Base-by-base conservation (phyloP, 352 stramenopile genomes). In the Aphanomyces astaci region DNA sequence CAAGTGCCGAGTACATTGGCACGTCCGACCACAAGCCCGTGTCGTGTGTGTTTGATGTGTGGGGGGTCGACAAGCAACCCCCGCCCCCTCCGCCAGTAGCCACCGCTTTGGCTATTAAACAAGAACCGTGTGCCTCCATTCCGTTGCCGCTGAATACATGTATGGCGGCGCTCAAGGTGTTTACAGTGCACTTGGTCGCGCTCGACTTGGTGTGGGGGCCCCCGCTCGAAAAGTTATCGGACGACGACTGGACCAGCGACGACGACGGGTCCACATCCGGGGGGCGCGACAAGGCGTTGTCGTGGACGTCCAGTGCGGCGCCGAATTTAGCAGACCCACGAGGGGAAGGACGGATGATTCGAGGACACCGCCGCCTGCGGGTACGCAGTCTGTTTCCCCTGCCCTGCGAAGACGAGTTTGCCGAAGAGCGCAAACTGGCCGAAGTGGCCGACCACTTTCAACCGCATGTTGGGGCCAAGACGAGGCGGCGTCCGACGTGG, bases 1-100 rank as follows among this genome's bases (percentile, higher is more conserved):
- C 79, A 24, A 93, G 84, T 32, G 94, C 84, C 57, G 88, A 96
- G 67, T 63, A 55, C 0, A 68, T 96, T 11, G 85, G 74, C 10
- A 80, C 78, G 17, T 94, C 84, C 10, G 88, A 96, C 64, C 88
- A 96, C 75, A 92, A 92, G 46, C 84, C 88, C 1, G 87, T 95
- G 17, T 81, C 70, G 30, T 84, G 80, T 0, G 75, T 82, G 19
- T 94, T 92, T 33, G 71, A 84, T 10, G 73, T 90, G 28, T 59
- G 39, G 24, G 62, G 39, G 24, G 62, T 68, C 10, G 62, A 68
- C 51, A 59, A 59, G 51, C 7, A 59, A n/a, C 27, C 25, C 25
- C 17, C 7, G 51, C n/a, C n/a, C n/a, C n/a, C n/a, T n/a, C n/a
- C n/a, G 36, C 7, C 36, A 15, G 15, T 15, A 15, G 36, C 7